Conservation (phyloP, 2,329 filamentous ascomycete species). For the Penicillium sp. region DNA sequence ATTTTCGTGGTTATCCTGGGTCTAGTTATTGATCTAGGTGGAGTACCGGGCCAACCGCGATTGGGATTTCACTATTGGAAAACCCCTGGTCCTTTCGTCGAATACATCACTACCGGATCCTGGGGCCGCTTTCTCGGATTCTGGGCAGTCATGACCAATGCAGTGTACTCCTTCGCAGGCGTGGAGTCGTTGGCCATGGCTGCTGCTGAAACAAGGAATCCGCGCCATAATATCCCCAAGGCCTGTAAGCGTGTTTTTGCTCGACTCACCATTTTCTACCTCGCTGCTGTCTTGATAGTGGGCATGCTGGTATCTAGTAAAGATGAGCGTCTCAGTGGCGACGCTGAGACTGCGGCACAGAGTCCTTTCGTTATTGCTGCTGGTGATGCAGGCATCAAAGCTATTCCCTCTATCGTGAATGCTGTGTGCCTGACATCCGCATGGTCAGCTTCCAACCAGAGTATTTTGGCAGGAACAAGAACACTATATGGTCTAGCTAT, state of each 20-base stretch:
- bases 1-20: conserved; percentile 50
- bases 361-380: conserved; percentile 74
- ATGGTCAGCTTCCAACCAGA: conserved; percentile 71
- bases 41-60: conserved; percentile 60
- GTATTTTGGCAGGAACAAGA: conserved; percentile 60
- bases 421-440: conserved; percentile 75
- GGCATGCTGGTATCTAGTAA: conserved; percentile 64
- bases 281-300: conserved; percentile 60
- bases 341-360: conserved; percentile 34
- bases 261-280: conserved; percentile 62
- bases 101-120: conserved; percentile 62
- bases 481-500: conserved; percentile 54
- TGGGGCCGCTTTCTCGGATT: conserved; percentile 68
- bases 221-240: conserved; percentile 58
- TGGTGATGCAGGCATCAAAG: conserved; percentile 67
- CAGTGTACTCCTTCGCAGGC: conserved; percentile 42
- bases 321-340: conserved; percentile 38
- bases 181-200: conserved; percentile 60
- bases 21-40: conserved; percentile 66
- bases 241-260: conserved; percentile 60
- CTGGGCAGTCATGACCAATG: conserved; percentile 53
- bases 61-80: conserved; percentile 73
- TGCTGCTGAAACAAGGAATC: conserved; percentile 60
- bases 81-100: conserved; percentile 68
- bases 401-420: conserved; percentile 74